Conservation (phyloP, 345 rosid species). For the Dipteronia sinensis region DNA sequence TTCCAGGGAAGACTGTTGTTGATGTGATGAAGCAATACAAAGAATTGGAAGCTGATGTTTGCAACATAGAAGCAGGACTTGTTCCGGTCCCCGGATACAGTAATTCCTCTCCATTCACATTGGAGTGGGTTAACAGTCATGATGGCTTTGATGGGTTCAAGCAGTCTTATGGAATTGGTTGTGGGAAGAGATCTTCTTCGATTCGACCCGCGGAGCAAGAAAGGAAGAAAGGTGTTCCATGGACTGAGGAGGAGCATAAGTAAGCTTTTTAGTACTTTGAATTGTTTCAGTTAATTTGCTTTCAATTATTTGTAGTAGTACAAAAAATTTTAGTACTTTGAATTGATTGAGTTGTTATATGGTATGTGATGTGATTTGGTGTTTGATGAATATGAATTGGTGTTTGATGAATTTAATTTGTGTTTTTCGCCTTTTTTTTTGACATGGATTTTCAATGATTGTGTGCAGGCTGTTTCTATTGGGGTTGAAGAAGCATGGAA, state of each 20-base stretch:
- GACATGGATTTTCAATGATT: too few relatives aligned
- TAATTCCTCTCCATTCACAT: conserved; percentile 50
- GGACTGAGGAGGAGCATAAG: conserved; percentile 99
- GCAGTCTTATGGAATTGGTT: conserved; percentile 48
- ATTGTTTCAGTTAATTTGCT: neutral
- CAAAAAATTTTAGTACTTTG: neutral
- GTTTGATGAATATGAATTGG: neutral
- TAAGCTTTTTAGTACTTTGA: conserved; percentile 24
- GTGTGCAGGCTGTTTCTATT: conserved; percentile 44
- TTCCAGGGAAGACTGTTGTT: conserved; percentile 66
- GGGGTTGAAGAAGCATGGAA: conserved; percentile 96
- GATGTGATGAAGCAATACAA: conserved; percentile 65
- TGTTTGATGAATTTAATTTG: too few relatives aligned
- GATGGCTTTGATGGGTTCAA: conserved; percentile 49
- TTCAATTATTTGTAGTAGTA: neutral
- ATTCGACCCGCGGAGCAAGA: conserved; percentile 70
- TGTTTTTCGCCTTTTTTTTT: too few relatives aligned
- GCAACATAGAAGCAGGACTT: conserved; percentile 66
- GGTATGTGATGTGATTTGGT: neutral
- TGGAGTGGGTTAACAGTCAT: conserved; percentile 52
- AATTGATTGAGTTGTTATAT: neutral
- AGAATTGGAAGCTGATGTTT: conserved; percentile 68
- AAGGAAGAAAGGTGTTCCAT: conserved; percentile 95
- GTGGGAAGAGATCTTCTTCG: conserved; percentile 66
- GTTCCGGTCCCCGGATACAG: conserved; percentile 62